Conservation (phyloP, 139 green algal genomes). For the Coelastrella sp. region DNA sequence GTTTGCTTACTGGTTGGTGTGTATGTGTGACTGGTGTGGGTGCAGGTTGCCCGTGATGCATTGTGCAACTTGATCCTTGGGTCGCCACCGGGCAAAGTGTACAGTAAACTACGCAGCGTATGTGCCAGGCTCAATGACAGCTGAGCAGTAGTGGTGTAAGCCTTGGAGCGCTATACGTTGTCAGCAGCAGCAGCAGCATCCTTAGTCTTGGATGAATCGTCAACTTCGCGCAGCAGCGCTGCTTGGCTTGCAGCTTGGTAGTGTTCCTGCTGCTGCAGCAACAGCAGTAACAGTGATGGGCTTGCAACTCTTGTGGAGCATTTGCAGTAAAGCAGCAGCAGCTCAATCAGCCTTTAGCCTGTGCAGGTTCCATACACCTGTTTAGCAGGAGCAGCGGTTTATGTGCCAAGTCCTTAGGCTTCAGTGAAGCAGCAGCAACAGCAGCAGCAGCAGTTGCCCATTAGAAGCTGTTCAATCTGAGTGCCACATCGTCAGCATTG, state of each 20-base stretch:
- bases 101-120: constrained; percentile 88
- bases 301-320: too few species aligned
- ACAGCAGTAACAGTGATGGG: too few species aligned
- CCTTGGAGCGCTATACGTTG: too few species aligned
- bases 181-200: background rate
- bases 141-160: background rate
- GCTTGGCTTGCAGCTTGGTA: too few species aligned
- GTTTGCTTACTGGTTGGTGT: background rate
- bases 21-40: background rate
- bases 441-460: background rate
- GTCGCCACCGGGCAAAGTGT: constrained; percentile 98
- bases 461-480: too few species aligned
- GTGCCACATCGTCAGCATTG: too few species aligned
- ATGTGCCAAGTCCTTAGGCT: too few species aligned
- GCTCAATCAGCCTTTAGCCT: too few species aligned
- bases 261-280: too few species aligned
- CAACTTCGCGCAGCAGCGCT: too few species aligned
- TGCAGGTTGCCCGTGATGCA: constrained; percentile 48
- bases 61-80: constrained; percentile 93
- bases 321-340: too few species aligned
- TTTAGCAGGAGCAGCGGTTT: background rate
- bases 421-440: background rate
- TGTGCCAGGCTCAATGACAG: constrained; percentile 75
- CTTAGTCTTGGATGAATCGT: background rate
- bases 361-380: background rate